phyloP scores from a whole-genome alignment of 2,329 filamentous ascomycete species.

The Immersiporthe knoxdaviesiana region DNA sequence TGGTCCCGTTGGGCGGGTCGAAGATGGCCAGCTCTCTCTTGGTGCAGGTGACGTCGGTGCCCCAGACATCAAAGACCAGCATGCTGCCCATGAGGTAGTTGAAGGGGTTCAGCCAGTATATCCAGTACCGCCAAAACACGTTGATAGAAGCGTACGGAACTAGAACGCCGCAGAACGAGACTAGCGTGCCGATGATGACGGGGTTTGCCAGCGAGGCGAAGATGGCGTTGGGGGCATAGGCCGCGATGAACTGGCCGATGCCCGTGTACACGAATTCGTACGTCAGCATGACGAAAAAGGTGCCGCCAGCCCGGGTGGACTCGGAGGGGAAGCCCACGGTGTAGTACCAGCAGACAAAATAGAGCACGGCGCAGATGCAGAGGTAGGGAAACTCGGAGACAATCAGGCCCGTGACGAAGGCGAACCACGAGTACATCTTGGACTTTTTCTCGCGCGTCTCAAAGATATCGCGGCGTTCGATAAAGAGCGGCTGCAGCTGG shows the following conservation, averaged over 20 bases:
- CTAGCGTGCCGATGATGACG: constrained; percentile 58
- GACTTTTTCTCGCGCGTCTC: constrained; percentile 63
- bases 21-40: constrained; percentile 56
- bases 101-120: constrained; percentile 66
- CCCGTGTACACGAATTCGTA: constrained; percentile 65
- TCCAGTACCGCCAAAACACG: constrained; percentile 69
- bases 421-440: constrained; percentile 63
- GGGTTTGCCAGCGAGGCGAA: constrained; percentile 63
- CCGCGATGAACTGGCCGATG: constrained; percentile 65
- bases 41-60: constrained; percentile 40
- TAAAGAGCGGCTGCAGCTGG: constrained; percentile 62
- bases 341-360: constrained; percentile 62
- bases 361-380: constrained; percentile 48
- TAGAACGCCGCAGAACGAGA: constrained; percentile 75
- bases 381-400: constrained; percentile 53
- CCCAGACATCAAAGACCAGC: constrained; percentile 55
- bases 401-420: constrained; percentile 58
- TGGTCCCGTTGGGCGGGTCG: constrained; percentile 53
- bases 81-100: constrained; percentile 63
- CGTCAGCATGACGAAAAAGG: constrained; percentile 58
- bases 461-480: constrained; percentile 59
- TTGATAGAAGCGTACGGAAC: constrained; percentile 67
- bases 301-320: constrained; percentile 43
- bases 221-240: constrained; percentile 63
- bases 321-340: constrained; percentile 53